A percentile compares a stretch with the other conserved stretches of the same genome.
Conservation (phyloP, 371 early-diverging fungal genomes). For the Circinella umbellata region DNA sequence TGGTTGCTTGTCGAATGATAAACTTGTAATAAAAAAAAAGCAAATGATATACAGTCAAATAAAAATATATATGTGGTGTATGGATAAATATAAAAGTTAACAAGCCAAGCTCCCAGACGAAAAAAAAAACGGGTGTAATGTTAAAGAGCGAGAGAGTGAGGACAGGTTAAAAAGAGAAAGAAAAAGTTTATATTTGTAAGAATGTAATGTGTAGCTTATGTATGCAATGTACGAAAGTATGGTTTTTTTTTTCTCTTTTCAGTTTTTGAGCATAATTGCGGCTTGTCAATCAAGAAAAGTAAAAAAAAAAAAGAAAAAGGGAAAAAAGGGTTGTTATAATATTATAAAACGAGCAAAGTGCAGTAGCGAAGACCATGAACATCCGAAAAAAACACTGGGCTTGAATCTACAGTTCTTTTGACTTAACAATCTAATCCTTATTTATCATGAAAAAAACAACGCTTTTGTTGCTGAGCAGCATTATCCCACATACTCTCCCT, state of each 20-base stretch:
- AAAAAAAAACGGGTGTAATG: too few relatives aligned
- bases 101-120: not conserved
- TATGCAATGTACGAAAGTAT: not conserved
- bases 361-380: not conserved
- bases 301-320: not conserved
- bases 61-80: not conserved
- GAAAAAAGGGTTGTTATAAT: not conserved
- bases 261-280: conserved; percentile 5
- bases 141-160: not conserved
- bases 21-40: not conserved
- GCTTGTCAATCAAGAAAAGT: conserved; percentile 7
- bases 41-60: not conserved
- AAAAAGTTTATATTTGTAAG: not conserved
- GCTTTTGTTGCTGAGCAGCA: not conserved
- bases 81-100: not conserved
- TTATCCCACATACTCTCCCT: too few relatives aligned
- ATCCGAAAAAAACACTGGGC: not conserved
- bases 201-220: not conserved
- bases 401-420: not conserved
- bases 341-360: not conserved
- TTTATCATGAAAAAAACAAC: not conserved
- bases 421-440: not conserved
- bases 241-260: not conserved
- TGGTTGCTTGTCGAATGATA: not conserved
- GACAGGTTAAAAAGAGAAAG: not conserved